Evolutionary conservation across 1,139 yeast species (phyloP).

Genomic region (Hyphopichia wangnamkhiaoensis): DNA sequence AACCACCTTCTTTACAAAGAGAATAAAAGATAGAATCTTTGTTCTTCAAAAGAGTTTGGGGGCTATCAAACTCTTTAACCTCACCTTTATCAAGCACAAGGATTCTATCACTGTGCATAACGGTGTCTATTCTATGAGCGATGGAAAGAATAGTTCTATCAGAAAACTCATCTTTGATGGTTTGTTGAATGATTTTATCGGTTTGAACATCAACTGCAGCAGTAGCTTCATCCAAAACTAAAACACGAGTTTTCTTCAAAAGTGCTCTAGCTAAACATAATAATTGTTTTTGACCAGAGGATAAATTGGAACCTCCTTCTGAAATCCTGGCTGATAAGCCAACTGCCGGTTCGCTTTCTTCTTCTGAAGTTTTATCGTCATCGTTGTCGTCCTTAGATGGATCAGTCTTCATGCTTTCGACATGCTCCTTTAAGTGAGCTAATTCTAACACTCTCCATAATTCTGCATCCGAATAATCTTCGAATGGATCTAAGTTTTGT

Average conservation of each 20-base stretch:
- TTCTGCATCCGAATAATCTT: slow-evolving; percentile 26
- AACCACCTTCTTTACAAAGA: slow-evolving; percentile 35
- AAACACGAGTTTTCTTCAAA: slow-evolving; percentile 31
- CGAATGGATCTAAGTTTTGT: slow-evolving; percentile 39
- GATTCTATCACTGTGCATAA: slow-evolving; percentile 35
- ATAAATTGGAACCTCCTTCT: slow-evolving; percentile 39
- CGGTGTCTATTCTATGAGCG: slow-evolving; percentile 40
- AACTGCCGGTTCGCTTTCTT: slow-evolving; percentile 8
- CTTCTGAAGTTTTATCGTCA: slow-evolving; percentile 12
- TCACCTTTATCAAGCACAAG: slow-evolving; percentile 34
- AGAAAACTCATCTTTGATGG: slow-evolving; percentile 31
- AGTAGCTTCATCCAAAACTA: slow-evolving; percentile 40
- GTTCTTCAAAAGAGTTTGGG: slow-evolving; percentile 26
- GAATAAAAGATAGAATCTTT: slow-evolving; percentile 28
- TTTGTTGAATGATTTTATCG: slow-evolving; percentile 35
- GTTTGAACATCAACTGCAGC: slow-evolving; percentile 42
- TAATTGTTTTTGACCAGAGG: slow-evolving; percentile 40
- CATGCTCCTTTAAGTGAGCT: slow-evolving; percentile 36
- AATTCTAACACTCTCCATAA: slow-evolving; percentile 36
- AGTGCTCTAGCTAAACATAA: slow-evolving; percentile 40
- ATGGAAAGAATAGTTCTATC: slow-evolving; percentile 38
- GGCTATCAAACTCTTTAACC: slow-evolving; percentile 34
- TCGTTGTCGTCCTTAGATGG: slow-evolving; percentile 18
- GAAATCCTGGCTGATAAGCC: slow-evolving; percentile 25
- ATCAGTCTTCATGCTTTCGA: slow-evolving; percentile 33